Evolutionary conservation across 176 grass and related monocot species (phyloP).

Genomic region (Metroxylon sagu): DNA sequence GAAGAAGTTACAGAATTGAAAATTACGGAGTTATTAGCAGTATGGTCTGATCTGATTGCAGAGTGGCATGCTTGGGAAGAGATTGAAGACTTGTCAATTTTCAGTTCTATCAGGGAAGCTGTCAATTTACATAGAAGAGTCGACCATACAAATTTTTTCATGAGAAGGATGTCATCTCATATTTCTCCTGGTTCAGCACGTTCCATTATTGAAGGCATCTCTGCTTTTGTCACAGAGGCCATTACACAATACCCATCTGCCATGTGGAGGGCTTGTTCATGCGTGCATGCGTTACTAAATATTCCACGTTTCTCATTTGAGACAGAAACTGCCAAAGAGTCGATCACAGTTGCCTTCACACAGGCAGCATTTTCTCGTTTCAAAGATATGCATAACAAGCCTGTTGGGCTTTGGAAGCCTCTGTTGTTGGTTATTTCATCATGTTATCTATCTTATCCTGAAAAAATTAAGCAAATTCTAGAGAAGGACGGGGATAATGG

Average conservation of each 20-base stretch:
- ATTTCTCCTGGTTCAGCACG: constrained; percentile 24
- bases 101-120: constrained; percentile 61
- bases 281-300: constrained; percentile 62
- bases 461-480: constrained; percentile 50
- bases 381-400: constrained; percentile 43
- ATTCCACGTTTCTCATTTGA: constrained; percentile 40
- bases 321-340: constrained; percentile 31
- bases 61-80: constrained; percentile 79
- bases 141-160: constrained; percentile 36
- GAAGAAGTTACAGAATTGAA: constrained; percentile 47
- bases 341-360: constrained; percentile 36
- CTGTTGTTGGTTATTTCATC: constrained; percentile 60
- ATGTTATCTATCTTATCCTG: constrained; percentile 70
- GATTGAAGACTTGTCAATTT: constrained; percentile 75
- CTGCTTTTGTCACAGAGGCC: constrained; percentile 57
- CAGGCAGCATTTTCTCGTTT: constrained; percentile 45
- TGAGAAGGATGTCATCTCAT: constrained; percentile 33
- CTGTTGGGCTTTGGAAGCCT: constrained; percentile 53
- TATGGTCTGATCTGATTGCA: constrained; percentile 56
- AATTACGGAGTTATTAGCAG: constrained; percentile 53
- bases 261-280: constrained; percentile 68
- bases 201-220: constrained; percentile 54
- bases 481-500: constrained; percentile 35
- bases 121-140: constrained; percentile 59
- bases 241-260: constrained; percentile 70